Conservation (phyloP, 2,329 filamentous ascomycete genomes). For the Cladosporium cucumerinum region DNA sequence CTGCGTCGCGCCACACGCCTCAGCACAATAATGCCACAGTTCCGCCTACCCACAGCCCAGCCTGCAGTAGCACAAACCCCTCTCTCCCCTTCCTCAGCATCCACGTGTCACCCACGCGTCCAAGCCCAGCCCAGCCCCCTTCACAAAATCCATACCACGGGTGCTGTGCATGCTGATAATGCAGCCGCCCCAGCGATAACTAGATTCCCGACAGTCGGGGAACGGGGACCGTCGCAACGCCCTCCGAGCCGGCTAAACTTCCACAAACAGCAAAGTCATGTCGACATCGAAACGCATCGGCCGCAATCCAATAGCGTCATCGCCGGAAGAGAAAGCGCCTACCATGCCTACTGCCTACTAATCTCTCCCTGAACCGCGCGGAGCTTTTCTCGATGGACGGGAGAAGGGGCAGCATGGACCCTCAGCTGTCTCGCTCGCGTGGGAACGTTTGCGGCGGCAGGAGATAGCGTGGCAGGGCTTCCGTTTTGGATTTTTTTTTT, state of each 20-base stretch:
- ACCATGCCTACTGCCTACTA: too few relatives aligned
- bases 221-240: not conserved
- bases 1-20: not conserved
- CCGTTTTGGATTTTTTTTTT: too few relatives aligned
- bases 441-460: not conserved
- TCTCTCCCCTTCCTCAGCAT: not conserved
- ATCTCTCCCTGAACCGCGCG: not conserved
- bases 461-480: not conserved
- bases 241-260: not conserved
- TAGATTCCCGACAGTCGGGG: not conserved
- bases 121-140: not conserved
- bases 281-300: not conserved
- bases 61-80: not conserved
- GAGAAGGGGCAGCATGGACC: not conserved
- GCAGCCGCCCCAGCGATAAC: not conserved
- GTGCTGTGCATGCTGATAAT: not conserved
- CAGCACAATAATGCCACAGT: not conserved
- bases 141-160: not conserved
- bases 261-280: not conserved
- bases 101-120: constrained; percentile 9
- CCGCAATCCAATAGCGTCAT: not conserved
- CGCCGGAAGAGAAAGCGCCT: not conserved
- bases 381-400: not conserved
- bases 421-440: not conserved
- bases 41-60: not conserved